These are phyloP conservation scores for Hawksworthiomyces lignivorus DNA, from an alignment of 2,329 filamentous ascomycete genomes.

Conservation along the genomic window DNA sequence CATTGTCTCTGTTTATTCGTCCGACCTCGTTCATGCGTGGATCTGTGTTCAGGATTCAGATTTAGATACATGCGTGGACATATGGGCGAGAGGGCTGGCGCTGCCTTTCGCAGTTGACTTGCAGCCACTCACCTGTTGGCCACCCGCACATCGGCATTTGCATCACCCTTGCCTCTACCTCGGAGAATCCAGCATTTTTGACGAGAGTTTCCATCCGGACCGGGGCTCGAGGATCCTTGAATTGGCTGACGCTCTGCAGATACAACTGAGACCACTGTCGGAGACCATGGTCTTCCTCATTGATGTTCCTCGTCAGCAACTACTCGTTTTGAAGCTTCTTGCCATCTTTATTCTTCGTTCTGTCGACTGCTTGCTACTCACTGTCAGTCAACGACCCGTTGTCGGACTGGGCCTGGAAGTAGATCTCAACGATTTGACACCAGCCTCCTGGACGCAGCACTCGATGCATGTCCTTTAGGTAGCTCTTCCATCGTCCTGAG, in stretches of 20 bases:
- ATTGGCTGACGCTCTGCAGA: constrained; percentile 50
- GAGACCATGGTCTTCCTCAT: constrained; percentile 49
- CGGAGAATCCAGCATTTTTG: constrained; percentile 55
- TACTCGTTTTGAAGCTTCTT: no score
- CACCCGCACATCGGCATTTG: constrained; percentile 63
- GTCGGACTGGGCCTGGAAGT: constrained; percentile 78
- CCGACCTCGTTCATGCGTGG: constrained; percentile 46
- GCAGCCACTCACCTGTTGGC: constrained; percentile 47
- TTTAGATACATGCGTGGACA: no score
- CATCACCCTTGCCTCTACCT: constrained; percentile 59
- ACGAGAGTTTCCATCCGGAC: constrained; percentile 53
- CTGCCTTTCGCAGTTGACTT: not conserved
- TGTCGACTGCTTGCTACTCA: constrained; percentile 22
- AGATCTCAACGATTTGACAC: constrained; percentile 83
- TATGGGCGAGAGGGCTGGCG: not conserved
- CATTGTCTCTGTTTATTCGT: constrained; percentile 43
- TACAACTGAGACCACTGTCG: constrained; percentile 61
- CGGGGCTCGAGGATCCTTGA: constrained; percentile 60
- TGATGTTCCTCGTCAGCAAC: not conserved
- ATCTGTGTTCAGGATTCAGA: constrained; percentile 35
- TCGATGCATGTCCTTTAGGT: constrained; percentile 66
- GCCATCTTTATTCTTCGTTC: not conserved
- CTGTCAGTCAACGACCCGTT: constrained; percentile 67
- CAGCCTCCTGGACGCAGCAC: constrained; percentile 71
- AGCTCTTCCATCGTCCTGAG: constrained; percentile 62